A percentile compares a stretch with the other conserved stretches of the same genome.
Conservation (phyloP, 768 basidiomycete genomes). For the Lactarius pseudohatsudake region DNA sequence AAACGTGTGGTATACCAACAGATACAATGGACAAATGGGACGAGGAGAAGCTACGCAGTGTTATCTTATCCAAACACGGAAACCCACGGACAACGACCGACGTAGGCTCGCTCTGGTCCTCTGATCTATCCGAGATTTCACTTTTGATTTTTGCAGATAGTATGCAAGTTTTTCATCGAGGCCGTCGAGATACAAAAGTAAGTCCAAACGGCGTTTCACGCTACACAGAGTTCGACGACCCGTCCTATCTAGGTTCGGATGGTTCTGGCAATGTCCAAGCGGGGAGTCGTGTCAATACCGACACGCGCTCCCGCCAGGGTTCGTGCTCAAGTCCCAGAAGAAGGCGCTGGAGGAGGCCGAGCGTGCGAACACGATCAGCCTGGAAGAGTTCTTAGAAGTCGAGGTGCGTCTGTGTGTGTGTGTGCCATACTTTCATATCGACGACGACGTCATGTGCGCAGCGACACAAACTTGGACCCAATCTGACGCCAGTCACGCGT, state of each 20-base stretch:
- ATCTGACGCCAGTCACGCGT: conserved; percentile 89
- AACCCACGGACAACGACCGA: conserved; percentile 93
- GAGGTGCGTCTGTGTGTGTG: conserved; percentile 57
- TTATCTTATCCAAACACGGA: conserved; percentile 83
- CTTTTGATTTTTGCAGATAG: conserved; percentile 58
- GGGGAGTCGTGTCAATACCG: conserved; percentile 90
- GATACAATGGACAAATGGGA: conserved; percentile 99
- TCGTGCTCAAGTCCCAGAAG: conserved; percentile 90
- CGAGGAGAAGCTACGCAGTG: conserved; percentile 87
- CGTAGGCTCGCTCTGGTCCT: conserved; percentile 43
- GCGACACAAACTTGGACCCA: conserved; percentile 91
- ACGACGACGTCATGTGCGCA: conserved; percentile 34
- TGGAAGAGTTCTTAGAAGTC: conserved; percentile 97
- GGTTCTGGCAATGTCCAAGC: conserved; percentile 96
- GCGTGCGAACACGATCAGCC: conserved; percentile 82
- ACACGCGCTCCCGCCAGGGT: conserved; percentile 94
- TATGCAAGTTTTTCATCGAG: conserved; percentile 96
- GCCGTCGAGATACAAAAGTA: conserved; percentile 91
- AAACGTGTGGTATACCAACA: conserved; percentile 33
- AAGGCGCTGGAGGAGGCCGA: conserved; percentile 91
- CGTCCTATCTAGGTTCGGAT: conserved; percentile 60
- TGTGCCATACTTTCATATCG: background rate
- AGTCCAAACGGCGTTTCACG: conserved; percentile 23
- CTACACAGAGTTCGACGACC: background rate
- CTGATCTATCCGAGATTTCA: conserved; percentile 6